Evolutionary conservation across 371 early-diverging fungal species (phyloP).

Genomic region (Phascolomyces articulosus): DNA sequence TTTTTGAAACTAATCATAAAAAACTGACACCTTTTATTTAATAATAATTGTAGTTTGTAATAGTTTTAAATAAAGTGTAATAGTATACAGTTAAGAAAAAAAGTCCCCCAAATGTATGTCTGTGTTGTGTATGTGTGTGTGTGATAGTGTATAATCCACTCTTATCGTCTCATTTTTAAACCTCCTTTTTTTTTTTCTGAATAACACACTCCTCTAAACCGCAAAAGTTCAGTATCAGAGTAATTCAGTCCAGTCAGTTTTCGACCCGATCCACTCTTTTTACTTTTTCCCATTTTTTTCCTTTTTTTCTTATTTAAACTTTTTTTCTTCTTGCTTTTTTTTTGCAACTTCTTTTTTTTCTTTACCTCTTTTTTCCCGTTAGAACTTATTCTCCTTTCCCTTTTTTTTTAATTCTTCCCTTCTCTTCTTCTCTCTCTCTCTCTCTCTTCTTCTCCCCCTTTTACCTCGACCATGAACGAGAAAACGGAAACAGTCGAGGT

Average conservation of each 20-base stretch:
- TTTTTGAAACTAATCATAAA: too few relatives aligned
- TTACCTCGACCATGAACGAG: conserved; percentile 23
- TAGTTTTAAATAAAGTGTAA: too few relatives aligned
- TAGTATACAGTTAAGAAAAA: too few relatives aligned
- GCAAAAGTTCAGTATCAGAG: too few relatives aligned
- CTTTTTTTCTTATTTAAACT: conserved; percentile 1
- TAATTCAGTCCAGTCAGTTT: too few relatives aligned
- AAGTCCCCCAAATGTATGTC: too few relatives aligned
- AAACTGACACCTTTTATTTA: too few relatives aligned
- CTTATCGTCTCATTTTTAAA: conserved; percentile 5
- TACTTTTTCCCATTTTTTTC: conserved; percentile 8
- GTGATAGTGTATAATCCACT: too few relatives aligned
- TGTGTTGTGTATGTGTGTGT: too few relatives aligned
- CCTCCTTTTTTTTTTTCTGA: conserved; percentile 16
- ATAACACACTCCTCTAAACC: conserved; percentile 1
- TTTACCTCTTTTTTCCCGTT: conserved; percentile 5
- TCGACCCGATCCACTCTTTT: not conserved
- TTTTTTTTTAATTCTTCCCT: conserved; percentile 9
- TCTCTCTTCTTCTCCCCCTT: not conserved
- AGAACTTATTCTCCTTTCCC: not conserved
- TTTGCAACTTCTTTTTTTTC: not conserved
- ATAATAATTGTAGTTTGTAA: too few relatives aligned
- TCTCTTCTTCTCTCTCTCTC: conserved; percentile 6
- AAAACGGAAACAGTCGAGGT: conserved; percentile 19
- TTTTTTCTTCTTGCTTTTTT: too few relatives aligned